Evolutionary conservation across 345 rosid species (phyloP).

Genomic region (Populus ilicifolia): DNA sequence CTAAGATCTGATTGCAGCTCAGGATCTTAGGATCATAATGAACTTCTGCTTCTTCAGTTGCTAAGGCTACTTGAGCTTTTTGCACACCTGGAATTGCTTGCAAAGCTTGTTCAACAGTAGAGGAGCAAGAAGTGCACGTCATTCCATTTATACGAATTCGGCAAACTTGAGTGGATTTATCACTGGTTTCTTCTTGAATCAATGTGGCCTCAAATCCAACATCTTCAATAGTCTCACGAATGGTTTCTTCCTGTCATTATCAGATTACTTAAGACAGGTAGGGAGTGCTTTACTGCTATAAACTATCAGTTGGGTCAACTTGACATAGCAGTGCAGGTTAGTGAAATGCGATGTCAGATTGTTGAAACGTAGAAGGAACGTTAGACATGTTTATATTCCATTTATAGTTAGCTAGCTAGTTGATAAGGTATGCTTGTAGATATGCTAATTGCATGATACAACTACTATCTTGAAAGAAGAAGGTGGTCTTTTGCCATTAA

Average conservation of each 20-base stretch:
- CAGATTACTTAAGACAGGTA: background rate
- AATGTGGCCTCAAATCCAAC: constrained; percentile 71
- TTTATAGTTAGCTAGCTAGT: no score
- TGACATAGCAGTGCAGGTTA: background rate
- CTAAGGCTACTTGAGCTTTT: constrained; percentile 75
- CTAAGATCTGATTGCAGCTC: constrained; percentile 36
- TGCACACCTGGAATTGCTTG: constrained; percentile 59
- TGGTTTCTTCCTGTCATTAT: constrained; percentile 58
- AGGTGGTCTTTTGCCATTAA: background rate
- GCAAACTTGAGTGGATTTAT: constrained; percentile 57
- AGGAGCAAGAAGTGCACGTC: constrained; percentile 86
- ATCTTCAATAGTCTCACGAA: constrained; percentile 83
- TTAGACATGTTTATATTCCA: background rate
- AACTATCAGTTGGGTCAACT: background rate
- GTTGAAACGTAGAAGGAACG: background rate
- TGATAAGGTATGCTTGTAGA: no score
- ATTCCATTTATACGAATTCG: constrained; percentile 72
- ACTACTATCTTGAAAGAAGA: no score
- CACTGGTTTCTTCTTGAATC: constrained; percentile 48
- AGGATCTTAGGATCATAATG: constrained; percentile 55
- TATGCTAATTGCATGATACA: no score
- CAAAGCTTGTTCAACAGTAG: constrained; percentile 63
- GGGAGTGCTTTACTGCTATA: background rate
- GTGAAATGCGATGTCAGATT: background rate
- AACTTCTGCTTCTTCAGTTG: constrained; percentile 84